Conservation (phyloP, 768 basidiomycete species). For the Boletus sp. region DNA sequence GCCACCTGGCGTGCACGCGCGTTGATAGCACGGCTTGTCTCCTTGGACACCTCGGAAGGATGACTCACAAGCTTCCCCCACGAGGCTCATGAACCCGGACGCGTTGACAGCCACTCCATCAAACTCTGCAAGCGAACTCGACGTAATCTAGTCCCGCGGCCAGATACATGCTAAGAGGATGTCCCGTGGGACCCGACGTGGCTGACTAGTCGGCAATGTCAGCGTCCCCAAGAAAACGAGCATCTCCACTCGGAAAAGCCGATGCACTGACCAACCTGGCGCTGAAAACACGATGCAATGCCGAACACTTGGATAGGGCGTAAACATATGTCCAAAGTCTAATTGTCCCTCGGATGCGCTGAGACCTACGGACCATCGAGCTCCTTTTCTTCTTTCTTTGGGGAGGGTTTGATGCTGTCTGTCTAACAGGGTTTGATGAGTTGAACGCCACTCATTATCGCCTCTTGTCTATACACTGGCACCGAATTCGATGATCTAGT, state of each 20-base stretch:
- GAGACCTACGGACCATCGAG: neutral
- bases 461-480: neutral
- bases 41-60: neutral
- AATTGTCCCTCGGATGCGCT: neutral
- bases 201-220: neutral
- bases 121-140: neutral
- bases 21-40: neutral
- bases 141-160: neutral
- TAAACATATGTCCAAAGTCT: neutral
- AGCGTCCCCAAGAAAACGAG: neutral
- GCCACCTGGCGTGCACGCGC: too few species aligned
- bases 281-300: neutral
- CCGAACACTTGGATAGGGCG: neutral
- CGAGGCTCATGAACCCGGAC: neutral
- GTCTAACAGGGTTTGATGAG: neutral
- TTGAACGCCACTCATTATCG: neutral
- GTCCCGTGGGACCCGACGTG: neutral
- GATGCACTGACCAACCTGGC: neutral
- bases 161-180: neutral
- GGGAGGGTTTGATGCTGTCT: neutral
- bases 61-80: neutral
- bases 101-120: neutral
- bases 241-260: neutral
- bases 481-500: neutral
- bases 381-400: neutral